Conservation (phyloP, 163 green algal genomes). For the Coccomyxa subellipsoidea region DNA sequence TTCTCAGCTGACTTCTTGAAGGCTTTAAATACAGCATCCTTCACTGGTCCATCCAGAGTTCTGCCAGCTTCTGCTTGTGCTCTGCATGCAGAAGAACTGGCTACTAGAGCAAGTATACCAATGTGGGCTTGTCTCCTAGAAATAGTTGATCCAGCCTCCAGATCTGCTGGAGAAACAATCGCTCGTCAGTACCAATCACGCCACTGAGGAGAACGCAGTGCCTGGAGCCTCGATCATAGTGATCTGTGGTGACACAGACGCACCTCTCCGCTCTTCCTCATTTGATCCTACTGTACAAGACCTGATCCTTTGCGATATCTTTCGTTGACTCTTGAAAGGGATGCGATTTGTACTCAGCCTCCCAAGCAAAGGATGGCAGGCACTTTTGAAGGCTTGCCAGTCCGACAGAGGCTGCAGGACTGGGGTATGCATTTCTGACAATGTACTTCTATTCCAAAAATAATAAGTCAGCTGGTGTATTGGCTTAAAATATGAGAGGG, state of each 20-base stretch:
- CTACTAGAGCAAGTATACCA: neutral
- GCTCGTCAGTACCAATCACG: no score
- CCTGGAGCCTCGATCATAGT: no score
- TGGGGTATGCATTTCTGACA: neutral
- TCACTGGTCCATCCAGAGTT: neutral
- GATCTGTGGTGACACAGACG: no score
- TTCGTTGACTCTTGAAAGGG: neutral
- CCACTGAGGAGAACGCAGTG: no score
- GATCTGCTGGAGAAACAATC: no score
- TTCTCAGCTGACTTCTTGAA: slow-evolving; percentile 12
- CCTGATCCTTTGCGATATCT: no score
- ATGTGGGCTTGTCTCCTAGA: neutral
- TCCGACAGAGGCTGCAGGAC: neutral
- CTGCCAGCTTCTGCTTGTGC: neutral
- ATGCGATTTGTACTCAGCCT: neutral
- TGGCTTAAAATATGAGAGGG: no score
- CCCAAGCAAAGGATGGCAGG: neutral
- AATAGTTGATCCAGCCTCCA: neutral
- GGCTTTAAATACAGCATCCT: neutral
- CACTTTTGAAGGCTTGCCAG: neutral
- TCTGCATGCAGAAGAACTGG: neutral
- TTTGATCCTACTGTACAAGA: no score
- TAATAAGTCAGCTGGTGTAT: no score
- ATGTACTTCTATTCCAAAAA: neutral
- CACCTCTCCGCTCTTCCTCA: no score